phyloP scores from a whole-genome alignment of 2,329 filamentous ascomycete species.

The Fusarium chuoi region DNA sequence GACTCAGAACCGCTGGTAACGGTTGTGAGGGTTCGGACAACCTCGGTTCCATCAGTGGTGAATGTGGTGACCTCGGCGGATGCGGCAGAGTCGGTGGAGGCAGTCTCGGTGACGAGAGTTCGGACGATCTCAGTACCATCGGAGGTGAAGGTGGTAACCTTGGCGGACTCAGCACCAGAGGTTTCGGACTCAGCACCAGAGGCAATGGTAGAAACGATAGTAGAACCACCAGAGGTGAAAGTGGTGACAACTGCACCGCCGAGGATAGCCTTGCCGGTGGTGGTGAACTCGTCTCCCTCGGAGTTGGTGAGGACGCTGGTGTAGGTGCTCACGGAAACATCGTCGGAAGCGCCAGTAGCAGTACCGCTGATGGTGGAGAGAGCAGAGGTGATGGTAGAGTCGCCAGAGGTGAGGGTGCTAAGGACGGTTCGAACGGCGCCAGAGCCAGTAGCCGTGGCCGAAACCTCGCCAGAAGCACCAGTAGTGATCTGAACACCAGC shows the following conservation, averaged over 20 bases:
- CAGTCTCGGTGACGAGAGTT: constrained; percentile 34
- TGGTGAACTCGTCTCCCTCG: constrained; percentile 31
- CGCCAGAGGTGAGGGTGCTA: constrained; percentile 50
- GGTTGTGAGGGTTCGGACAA: constrained; percentile 37
- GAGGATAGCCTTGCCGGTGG: constrained; percentile 30
- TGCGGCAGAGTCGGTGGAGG: constrained; percentile 19
- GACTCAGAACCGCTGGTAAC: constrained; percentile 26
- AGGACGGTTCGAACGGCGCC: constrained; percentile 51
- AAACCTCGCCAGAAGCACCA: constrained; percentile 33
- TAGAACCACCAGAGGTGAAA: constrained; percentile 33
- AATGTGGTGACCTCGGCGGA: constrained; percentile 34
- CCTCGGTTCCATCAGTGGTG: constrained; percentile 30
- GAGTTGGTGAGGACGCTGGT: constrained; percentile 44
- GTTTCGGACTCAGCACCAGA: constrained; percentile 11
- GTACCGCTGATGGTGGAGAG: constrained; percentile 49
- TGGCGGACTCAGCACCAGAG: constrained; percentile 12
- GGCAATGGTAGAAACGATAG: constrained; percentile 34
- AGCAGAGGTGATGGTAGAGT: constrained; percentile 49
- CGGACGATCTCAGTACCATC: constrained; percentile 30
- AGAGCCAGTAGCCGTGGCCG: constrained; percentile 32
- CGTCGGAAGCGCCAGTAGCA: constrained; percentile 20
- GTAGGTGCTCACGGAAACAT: constrained; percentile 43
- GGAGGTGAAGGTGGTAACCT: constrained; percentile 36
- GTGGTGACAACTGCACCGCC: constrained; percentile 33
- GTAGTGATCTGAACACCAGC: constrained; percentile 52